Conservation (phyloP, 2,329 filamentous ascomycete species). For the Fonsecaea erecta region DNA sequence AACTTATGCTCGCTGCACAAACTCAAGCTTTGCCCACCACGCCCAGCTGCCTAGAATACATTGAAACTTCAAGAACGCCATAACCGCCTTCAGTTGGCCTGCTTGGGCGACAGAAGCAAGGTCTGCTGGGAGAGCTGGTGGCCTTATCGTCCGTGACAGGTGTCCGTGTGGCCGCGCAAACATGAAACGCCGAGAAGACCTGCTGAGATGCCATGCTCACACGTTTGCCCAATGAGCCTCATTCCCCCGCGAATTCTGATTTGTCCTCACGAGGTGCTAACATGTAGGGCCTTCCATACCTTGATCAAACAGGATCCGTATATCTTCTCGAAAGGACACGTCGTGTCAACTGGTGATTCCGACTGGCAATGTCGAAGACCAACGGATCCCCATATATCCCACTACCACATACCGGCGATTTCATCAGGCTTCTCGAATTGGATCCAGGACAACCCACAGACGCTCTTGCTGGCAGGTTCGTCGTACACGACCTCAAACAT, state of each 20-base stretch:
- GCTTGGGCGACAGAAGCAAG: neutral
- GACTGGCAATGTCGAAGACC: neutral
- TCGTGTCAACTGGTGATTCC: neutral
- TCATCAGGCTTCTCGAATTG: conserved; percentile 17
- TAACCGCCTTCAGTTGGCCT: neutral
- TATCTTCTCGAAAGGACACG: neutral
- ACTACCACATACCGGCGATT: conserved; percentile 18
- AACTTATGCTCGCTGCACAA: neutral
- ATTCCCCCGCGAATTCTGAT: neutral
- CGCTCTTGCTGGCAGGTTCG: conserved; percentile 12
- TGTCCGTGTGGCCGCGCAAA: neutral
- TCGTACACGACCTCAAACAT: conserved; percentile 22
- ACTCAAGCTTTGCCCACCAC: no score
- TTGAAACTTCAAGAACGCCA: neutral
- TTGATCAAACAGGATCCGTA: neutral
- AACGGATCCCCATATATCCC: conserved; percentile 8
- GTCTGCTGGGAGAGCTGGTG: neutral
- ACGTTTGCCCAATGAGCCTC: neutral
- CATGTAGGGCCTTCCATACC: neutral
- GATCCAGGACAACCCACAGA: conserved; percentile 9
- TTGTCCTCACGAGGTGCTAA: neutral
- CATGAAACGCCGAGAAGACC: neutral
- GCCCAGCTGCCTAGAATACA: no score
- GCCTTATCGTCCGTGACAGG: neutral
- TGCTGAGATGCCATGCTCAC: neutral